phyloP scores from a whole-genome alignment of 176 grass and related monocot genomes.

The Phyllostachys edulis region DNA sequence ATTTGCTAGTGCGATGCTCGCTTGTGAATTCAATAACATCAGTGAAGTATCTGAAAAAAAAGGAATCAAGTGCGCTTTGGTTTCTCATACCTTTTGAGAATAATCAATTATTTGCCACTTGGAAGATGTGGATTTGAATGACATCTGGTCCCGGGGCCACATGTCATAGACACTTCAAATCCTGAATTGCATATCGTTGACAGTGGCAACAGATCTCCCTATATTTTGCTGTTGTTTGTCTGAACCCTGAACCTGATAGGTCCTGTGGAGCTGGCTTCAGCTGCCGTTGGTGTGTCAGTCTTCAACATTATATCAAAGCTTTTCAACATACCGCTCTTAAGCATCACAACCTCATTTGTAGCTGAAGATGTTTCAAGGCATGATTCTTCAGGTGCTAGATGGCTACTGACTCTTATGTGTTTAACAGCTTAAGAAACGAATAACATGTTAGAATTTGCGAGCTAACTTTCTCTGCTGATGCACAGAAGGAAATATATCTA shows the following conservation, averaged over 20 bases:
- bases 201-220: too few species aligned
- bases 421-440: background rate
- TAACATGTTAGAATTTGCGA: background rate
- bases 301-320: conserved; percentile 81
- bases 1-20: background rate
- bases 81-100: too few species aligned
- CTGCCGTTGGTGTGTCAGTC: conserved; percentile 60
- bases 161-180: too few species aligned
- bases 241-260: conserved; percentile 35
- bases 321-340: conserved; percentile 75
- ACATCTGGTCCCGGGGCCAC: too few species aligned
- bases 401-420: background rate
- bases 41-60: background rate
- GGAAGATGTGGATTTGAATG: too few species aligned
- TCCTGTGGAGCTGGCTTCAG: conserved; percentile 65
- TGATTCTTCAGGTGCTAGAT: conserved; percentile 33
- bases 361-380: conserved; percentile 77
- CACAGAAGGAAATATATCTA: background rate
- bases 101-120: too few species aligned
- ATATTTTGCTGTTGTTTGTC: background rate
- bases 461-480: conserved; percentile 20
- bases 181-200: too few species aligned
- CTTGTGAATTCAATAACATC: background rate
- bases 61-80: background rate
- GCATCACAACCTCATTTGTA: conserved; percentile 76